Evolutionary conservation across 2,329 filamentous ascomycete species (phyloP).

Genomic region (Aspergillus sp.): DNA sequence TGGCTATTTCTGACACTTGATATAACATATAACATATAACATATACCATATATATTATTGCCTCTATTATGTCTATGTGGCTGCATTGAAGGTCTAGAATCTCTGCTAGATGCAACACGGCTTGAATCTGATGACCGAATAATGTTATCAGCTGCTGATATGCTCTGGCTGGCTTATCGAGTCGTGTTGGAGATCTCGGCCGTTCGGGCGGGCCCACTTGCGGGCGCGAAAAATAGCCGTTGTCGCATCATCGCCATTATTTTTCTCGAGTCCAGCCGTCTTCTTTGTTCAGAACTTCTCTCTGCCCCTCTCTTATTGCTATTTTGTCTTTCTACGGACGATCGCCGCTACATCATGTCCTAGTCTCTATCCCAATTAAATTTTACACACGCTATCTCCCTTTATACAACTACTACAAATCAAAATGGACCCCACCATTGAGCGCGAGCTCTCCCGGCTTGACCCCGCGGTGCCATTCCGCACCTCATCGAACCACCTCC

Average conservation of each 20-base stretch:
- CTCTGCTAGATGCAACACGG: too few species aligned
- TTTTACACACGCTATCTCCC: neutral
- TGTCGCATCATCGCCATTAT: neutral
- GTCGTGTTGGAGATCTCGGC: neutral
- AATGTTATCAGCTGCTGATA: neutral
- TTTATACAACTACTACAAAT: neutral
- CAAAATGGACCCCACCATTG: slow-evolving; percentile 52
- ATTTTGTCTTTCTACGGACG: neutral
- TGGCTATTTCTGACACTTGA: neutral
- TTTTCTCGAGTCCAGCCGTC: neutral
- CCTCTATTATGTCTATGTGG: neutral
- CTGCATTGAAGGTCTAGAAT: neutral
- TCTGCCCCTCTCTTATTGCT: neutral
- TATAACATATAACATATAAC: neutral
- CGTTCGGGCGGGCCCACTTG: neutral
- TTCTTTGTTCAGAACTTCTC: neutral
- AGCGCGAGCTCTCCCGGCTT: slow-evolving; percentile 61
- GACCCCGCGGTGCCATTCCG: slow-evolving; percentile 74
- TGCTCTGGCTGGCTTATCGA: too few species aligned
- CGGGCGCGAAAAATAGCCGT: neutral
- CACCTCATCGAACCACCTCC: slow-evolving; percentile 71
- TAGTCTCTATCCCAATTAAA: neutral
- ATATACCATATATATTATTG: neutral
- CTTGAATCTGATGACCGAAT: neutral
- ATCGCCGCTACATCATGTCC: neutral